Conservation (phyloP, 306 rosid species). For the Corylus americana region DNA sequence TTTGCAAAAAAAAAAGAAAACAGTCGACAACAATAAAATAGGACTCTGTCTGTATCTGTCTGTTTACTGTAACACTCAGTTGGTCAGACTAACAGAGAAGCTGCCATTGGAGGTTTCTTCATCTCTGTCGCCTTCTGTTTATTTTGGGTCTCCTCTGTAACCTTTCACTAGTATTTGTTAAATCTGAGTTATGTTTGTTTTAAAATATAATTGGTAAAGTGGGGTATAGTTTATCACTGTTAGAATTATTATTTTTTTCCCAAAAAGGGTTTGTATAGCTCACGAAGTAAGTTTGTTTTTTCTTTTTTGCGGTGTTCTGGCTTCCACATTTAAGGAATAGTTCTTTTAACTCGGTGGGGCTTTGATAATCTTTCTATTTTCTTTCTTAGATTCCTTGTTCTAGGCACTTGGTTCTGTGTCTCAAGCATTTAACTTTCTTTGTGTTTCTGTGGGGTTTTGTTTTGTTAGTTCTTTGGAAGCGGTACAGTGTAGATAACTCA, state of each 20-base stretch:
- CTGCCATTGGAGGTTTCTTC: slow-evolving; percentile 21
- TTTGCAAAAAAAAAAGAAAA: background rate
- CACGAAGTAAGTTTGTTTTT: slow-evolving; percentile 17
- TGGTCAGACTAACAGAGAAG: slow-evolving; percentile 17
- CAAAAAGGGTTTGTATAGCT: background rate
- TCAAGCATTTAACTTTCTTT: background rate
- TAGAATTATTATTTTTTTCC: slow-evolving; percentile 14
- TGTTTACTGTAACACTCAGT: background rate
- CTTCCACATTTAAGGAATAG: slow-evolving; percentile 28
- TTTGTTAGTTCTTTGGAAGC: background rate
- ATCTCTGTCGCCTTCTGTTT: slow-evolving; percentile 1
- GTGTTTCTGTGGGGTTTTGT: slow-evolving; percentile 18
- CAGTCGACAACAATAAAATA: background rate
- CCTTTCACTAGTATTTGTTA: background rate
- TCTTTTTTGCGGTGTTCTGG: slow-evolving; percentile 30
- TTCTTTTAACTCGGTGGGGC: slow-evolving; percentile 23
- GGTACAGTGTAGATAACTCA: slow-evolving; percentile 7
- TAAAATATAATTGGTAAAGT: background rate
- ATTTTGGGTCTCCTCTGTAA: background rate
- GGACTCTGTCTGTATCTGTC: background rate
- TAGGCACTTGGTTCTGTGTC: slow-evolving; percentile 4
- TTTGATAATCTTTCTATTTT: background rate
- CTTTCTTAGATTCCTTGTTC: slow-evolving; percentile 9
- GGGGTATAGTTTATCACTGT: slow-evolving; percentile 17
- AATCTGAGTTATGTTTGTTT: background rate